Base-by-base conservation (phyloP, 1,284 basidiomycete species). In the Malassezia arunalokei region DNA sequence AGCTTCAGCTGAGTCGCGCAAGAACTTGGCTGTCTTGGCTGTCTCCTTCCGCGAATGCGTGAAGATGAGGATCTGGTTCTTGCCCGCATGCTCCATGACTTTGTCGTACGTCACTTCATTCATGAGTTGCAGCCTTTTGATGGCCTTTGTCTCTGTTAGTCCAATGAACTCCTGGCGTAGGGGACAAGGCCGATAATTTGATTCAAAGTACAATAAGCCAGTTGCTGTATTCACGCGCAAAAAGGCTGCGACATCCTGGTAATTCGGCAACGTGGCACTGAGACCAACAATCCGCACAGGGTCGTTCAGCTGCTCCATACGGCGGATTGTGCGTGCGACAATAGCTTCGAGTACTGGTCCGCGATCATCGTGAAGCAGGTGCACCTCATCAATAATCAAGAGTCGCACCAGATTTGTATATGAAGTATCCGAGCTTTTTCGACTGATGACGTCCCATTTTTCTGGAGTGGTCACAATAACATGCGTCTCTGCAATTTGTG, bases 61-160 rank as follows among this genome's bases (percentile, higher is more conserved):
- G 68, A 98, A 98, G 31, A 98, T 90, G 32, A 98, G 80, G 0
- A 71, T 60, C 51, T 69, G 66, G 38, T 69, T 71, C 48, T 66
- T 61, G n/a, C 60, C 66, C 6, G 64, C 66, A 38, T 71, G 69
- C 27, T 71, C 68, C 41, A 69, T 58, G 30, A 68, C 65, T 77
- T 98, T 99, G 74, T 98, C 92, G 77, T 98, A 98, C 74, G 91
- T 94, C 38, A 98, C 91, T 73, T 98, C 91, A 76, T 99, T 99
- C 81, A 90, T 92, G 57, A 96, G 84, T 72, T 96, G 90, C 71
- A 92, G 86, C 4, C 94, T 83, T 75, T 94, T 96, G 79, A 98
- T 96, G 0, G 94, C 94, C 76, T 96, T 98, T 79, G 95, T 96
- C 78, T 98, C 94, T 0, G 92, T 96, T 58, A 99, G 84, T 57